phyloP scores from a whole-genome alignment of 192 early-diverging fungal species.

The Piromyces sp. region DNA sequence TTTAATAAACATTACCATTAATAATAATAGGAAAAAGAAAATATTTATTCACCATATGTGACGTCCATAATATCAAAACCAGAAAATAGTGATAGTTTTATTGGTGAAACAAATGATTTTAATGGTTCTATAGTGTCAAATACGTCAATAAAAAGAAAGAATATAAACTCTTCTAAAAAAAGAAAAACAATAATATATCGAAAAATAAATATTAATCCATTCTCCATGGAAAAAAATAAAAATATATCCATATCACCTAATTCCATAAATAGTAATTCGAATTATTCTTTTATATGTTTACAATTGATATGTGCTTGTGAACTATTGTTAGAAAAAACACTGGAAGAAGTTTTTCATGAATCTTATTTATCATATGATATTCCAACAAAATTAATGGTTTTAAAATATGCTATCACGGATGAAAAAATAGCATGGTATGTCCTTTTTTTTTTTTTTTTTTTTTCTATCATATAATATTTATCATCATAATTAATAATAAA shows the following conservation, averaged over 20 bases:
- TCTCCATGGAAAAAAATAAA: not conserved
- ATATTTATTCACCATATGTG: too few species aligned
- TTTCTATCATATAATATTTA: too few species aligned
- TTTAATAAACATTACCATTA: too few species aligned
- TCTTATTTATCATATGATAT: not conserved
- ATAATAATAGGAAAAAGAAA: too few species aligned
- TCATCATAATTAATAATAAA: too few species aligned
- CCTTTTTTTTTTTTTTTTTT: not conserved
- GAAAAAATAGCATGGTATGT: not conserved
- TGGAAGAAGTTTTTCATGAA: not conserved
- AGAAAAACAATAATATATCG: not conserved
- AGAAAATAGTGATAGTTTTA: too few species aligned
- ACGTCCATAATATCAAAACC: too few species aligned
- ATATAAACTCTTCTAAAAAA: not conserved
- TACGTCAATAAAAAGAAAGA: not conserved
- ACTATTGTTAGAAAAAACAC: not conserved
- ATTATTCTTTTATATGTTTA: not conserved
- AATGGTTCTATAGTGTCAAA: too few species aligned
- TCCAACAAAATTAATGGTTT: not conserved
- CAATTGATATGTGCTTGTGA: not conserved
- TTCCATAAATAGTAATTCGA: not conserved
- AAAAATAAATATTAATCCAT: not conserved
- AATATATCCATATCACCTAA: not conserved
- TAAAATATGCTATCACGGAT: not conserved
- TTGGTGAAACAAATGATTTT: too few species aligned